These are phyloP conservation scores for Alternaria atra DNA, from an alignment of 2,329 filamentous ascomycete species.

Conservation along the genomic window DNA sequence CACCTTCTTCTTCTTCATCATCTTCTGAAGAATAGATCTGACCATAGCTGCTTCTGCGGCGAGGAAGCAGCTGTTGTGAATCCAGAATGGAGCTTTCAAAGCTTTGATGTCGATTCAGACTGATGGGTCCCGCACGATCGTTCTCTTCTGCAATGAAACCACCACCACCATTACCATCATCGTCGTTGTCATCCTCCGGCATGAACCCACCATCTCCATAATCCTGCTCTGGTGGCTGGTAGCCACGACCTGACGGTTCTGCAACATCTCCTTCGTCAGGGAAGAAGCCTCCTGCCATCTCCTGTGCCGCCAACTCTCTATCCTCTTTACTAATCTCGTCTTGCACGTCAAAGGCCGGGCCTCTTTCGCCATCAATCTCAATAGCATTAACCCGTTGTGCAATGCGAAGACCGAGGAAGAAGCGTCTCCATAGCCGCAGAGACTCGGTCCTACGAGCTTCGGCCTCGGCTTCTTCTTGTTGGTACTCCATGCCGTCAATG, in stretches of 20 bases:
- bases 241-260: conserved; percentile 29
- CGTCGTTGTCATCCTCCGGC: not conserved
- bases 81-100: conserved; percentile 44
- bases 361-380: conserved; percentile 47
- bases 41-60: conserved; percentile 34
- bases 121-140: conserved; percentile 10
- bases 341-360: conserved; percentile 39
- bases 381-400: conserved; percentile 73
- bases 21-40: conserved; percentile 37
- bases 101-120: conserved; percentile 46
- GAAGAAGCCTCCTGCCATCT: conserved; percentile 53
- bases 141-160: conserved; percentile 33
- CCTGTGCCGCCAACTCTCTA: conserved; percentile 36
- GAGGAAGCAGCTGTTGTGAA: conserved; percentile 37
- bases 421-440: conserved; percentile 67
- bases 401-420: conserved; percentile 71
- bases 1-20: conserved; percentile 25
- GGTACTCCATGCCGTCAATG: conserved; percentile 72
- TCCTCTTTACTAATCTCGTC: conserved; percentile 42
- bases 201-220: conserved; percentile 33
- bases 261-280: conserved; percentile 60
- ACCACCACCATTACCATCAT: conserved; percentile 19
- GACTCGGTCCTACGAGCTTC: conserved; percentile 61
- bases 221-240: conserved; percentile 17
- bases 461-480: conserved; percentile 70